Percentiles rank a stretch among this genome's conserved stretches.
phyloP scores from a whole-genome alignment of 1,284 basidiomycete genomes.

The Hemileia vastatrix region DNA sequence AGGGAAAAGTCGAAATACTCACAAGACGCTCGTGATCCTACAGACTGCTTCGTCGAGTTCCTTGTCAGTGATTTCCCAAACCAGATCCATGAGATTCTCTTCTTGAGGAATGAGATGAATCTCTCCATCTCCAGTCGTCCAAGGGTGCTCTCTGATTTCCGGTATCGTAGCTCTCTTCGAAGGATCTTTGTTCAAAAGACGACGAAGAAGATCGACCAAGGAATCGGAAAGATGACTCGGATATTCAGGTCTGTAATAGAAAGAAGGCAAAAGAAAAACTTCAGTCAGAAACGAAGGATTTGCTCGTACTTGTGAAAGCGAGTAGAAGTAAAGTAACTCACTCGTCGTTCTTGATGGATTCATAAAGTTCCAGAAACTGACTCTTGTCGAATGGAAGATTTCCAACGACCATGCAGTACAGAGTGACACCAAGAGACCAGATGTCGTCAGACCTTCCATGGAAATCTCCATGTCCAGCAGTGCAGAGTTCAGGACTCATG shows the following conservation, averaged over 20 bases:
- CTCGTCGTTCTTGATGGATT: too few relatives aligned
- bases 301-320: neutral
- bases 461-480: neutral
- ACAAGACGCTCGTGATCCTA: slow-evolving; percentile 39
- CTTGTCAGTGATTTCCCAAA: slow-evolving; percentile 39
- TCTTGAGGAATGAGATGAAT: slow-evolving; percentile 28
- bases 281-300: neutral
- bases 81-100: slow-evolving; percentile 32
- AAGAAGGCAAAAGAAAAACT: neutral
- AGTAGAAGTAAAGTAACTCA: too few relatives aligned
- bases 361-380: too few relatives aligned
- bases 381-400: too few relatives aligned
- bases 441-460: slow-evolving; percentile 4
- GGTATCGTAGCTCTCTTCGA: slow-evolving; percentile 31
- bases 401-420: too few relatives aligned
- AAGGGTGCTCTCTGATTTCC: slow-evolving; percentile 35
- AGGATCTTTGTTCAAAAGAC: slow-evolving; percentile 37
- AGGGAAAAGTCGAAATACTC: neutral
- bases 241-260: slow-evolving; percentile 27
- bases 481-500: slow-evolving; percentile 5
- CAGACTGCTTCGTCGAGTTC: slow-evolving; percentile 39
- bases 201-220: slow-evolving; percentile 30
- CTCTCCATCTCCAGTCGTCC: slow-evolving; percentile 30
- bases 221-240: slow-evolving; percentile 30
- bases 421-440: slow-evolving; percentile 9